These are phyloP conservation scores for Mangifera indica DNA, from an alignment of 345 rosid genomes.

Conservation along the genomic window DNA sequence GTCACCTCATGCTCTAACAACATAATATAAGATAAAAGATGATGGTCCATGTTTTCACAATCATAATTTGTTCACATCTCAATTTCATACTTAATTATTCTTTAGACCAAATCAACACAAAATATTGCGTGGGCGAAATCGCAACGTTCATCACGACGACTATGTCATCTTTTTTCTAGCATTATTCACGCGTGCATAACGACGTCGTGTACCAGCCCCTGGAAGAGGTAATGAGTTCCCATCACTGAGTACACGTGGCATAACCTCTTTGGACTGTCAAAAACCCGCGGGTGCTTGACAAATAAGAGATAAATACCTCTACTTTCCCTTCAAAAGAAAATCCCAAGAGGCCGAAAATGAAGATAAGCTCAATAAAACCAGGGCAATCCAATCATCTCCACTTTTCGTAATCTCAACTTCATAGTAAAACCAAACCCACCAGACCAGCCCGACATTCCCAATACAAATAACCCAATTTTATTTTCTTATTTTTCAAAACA, in stretches of 20 bases:
- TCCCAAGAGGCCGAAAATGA: neutral
- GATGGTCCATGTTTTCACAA: slow-evolving; percentile 3
- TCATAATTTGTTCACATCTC: slow-evolving; percentile 11
- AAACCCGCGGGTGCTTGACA: slow-evolving; percentile 13
- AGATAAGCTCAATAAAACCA: slow-evolving; percentile 22
- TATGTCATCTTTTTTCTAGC: neutral
- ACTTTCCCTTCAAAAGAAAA: slow-evolving; percentile 5
- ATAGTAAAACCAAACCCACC: neutral
- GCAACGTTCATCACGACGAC: neutral
- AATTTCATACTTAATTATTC: neutral
- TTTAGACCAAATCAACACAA: neutral
- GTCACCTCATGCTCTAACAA: slow-evolving; percentile 3
- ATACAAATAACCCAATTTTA: slow-evolving; percentile 7
- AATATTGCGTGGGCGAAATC: neutral
- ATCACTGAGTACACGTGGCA: slow-evolving; percentile 13
- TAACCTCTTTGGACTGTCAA: slow-evolving; percentile 8
- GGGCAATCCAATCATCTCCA: neutral
- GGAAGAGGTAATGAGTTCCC: neutral
- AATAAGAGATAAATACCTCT: slow-evolving; percentile 13
- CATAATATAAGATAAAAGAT: neutral
- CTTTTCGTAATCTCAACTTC: slow-evolving; percentile 4
- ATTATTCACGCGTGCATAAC: neutral
- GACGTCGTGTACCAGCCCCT: slow-evolving; percentile 10
- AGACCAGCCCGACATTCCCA: slow-evolving; percentile 23
- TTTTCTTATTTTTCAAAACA: neutral